Base-by-base conservation (phyloP, 257 asterid species). In the Nicotiana paniculata region DNA sequence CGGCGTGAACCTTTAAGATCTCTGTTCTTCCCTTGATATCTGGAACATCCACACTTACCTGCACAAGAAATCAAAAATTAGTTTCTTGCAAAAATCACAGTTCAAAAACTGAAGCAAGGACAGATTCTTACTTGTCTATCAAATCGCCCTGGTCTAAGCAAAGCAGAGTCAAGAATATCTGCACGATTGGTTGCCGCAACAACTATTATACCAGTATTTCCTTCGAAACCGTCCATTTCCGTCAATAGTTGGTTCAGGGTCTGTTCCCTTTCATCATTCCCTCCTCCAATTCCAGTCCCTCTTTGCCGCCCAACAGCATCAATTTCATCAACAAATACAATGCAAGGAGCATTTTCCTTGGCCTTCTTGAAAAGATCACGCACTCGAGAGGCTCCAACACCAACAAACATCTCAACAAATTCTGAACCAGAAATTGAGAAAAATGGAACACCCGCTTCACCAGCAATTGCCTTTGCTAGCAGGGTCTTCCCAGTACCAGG, bases 261-360 rank as follows among this genome's bases (percentile, higher is more conserved):
- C 89, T 94, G 99, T 82, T 94, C 99, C 88, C 99, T 94, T 82
- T 96, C 99, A 79, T 96, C 98, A 24, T 94, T 96, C 43, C 98
- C 99, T 86, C 98, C 99, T 48, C 99, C 98, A 70, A 96, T 94
- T 78, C 99, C 99, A 39, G 98, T 94, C 77, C 99, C 99, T 91
- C 99, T 93, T 84, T 93, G 98, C 39, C 98, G 90, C 81, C 99
- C 99, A 83, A 96, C 99, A 63, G 98, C 99, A 89, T 96, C 99
- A 84, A 96, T 96, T 90, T 96, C 99, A 90, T 96, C 98, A 74
- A 96, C 98, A 87, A 96, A 96, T 59, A 94, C 97, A 55, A 96
- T 94, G 88, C 99, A 96, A 0, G 99, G 99, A 59, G 99, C 98
- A 64, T 96, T 96, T 84, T 96, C 98, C 90, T 96, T 96, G 21